Base-by-base conservation (phyloP, 1,284 basidiomycete genomes). In the Cryptococcus maquisensis region DNA sequence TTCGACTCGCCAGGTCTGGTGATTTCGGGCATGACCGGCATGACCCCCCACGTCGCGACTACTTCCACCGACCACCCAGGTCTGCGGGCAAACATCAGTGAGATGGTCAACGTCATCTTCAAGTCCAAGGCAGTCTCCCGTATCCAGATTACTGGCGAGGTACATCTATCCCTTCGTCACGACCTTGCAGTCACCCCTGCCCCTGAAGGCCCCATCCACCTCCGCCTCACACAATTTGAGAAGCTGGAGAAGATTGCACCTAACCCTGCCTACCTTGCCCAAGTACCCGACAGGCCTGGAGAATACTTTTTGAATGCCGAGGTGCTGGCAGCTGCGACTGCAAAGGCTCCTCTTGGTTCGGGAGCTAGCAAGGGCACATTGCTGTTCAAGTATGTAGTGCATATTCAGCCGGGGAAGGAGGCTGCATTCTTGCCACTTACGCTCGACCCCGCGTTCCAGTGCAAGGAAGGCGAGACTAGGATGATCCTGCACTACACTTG, bases 311-410 rank as follows among this genome's bases (percentile, higher is more conserved):
- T 81, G 40, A 75, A 81, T 54, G 55, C 77, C 21, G 71, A 73
- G 45, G 61, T 74, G 12, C 61, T 79, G 7, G 63, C 72, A 0
- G 51, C 55, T 8, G 66, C 58, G 36, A 68, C 55, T 20, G 40
- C 55, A 18, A 46, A 45, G n/a, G 42, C 20, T 21, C 20, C 42
- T 44, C 39, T 47, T 12, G 61, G 48, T 35, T 59, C 40, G 4
- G 39, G 46, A 32, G 28, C 28, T 32, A 32, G 28, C 26, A 58
- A 59, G 47, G 73, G 53, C 60, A 72, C 59, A 54, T 61, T 77
- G 36, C 64, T 81, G 24, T 76, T 82, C 68, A 79, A 79, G 63
- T 82, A 82, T 58, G 78, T 81, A 51, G 72, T 82, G 18, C 72
- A 78, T 51, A 65, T 79, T 12, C 65, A 72, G 5, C 66, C 72